Evolutionary conservation across 2,329 filamentous ascomycete genomes (phyloP), one percentile per base, ranked within the genome.

Genomic region (Alternaria burnsii): DNA sequence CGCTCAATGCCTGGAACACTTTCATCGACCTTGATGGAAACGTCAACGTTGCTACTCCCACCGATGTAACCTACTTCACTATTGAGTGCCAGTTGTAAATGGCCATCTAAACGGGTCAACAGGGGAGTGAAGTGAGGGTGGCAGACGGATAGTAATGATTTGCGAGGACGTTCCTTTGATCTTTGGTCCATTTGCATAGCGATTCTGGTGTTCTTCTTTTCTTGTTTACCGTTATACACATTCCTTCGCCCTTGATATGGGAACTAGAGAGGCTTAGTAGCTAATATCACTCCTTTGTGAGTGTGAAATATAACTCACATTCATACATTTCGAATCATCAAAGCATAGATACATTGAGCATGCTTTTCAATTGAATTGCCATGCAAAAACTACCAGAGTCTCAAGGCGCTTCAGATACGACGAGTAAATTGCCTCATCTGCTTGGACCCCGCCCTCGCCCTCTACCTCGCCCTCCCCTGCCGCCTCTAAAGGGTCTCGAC

Each of bases 11-110:
- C 18, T 34, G 34, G 55, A 58, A 52, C 40, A 68, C 66, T 5
- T 67, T 59, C 50, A 36, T 61, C n/a, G 59, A 67, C 32, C 44
- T 68, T 16, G 63, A 68, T 47, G 62, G 59, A 3, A 38, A 55
- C 14, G 11, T 34, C 14, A 26, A 54, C 2, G 44, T 28, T 22
- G 44, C 44, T 10, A 34, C 16, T 3, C 28, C 28, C 1, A 34
- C 12, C 12, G 44, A 48, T 7, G 44, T 48, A 9, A 48, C 44
- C 28, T 22, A 20, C 3, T 63, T 65, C 34, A 59, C 44, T 11
- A 47, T 68, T 10, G 20, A 47, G 26, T 67, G 66, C 42, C 24
- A 56, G 28, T 32, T 50, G 24, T 65, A 59, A 43, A 20, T 20
- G 34, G 28, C 44, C 28, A 42, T 48, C 28, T 34, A 1, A 32